Evolutionary conservation across 2,329 filamentous ascomycete species (phyloP), one percentile per base, ranked within the genome.

Genomic region (Colletotrichum chlorophyti): DNA sequence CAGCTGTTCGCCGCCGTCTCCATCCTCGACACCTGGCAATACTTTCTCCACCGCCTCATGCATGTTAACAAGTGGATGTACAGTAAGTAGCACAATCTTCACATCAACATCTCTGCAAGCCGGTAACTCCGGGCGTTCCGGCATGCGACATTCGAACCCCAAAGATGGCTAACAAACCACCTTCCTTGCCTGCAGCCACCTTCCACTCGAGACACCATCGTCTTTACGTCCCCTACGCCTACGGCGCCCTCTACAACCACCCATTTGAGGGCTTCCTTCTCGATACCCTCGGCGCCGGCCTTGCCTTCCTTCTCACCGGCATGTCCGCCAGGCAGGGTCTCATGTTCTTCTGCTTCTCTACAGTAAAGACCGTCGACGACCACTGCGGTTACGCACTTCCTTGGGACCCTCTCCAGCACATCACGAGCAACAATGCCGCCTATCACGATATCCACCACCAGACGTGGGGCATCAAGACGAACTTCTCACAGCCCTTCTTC

Each of bases 401-500:
- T 1, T 98, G 90, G 86, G 95, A 99, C 73, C 94, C 94, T 2
- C 80, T 98, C 51, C 93, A 97, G 80, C 88, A 90, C 70, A 82
- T 98, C 61, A 96, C 93, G 40, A 90, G 90, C 72, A 98, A 99
- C 81, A 97, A 98, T 66, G 94, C 95, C 23, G 89, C 88, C 31
- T 99, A 98, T 75, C 95, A 99, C 71, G 95, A 99, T 70, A 94
- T 99, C 58, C 95, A 99, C 76, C 95, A 99, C 77, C 95, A 99
- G 76, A 96, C 91, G 75, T 98, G 94, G 93, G 95, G 95, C 55
- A 97, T 99, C 82, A 99, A 98, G 83, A 91, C 89, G 64, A 96
- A 96, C 76, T 96, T 92, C 73, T 90, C 88, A 5, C 91, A 96
- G 74, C 91, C 91, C 3, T 96, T 93, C 78, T 97, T 98, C 77